These are phyloP conservation scores for Camelina sativa DNA, from an alignment of 345 rosid species.

Conservation along the genomic window DNA sequence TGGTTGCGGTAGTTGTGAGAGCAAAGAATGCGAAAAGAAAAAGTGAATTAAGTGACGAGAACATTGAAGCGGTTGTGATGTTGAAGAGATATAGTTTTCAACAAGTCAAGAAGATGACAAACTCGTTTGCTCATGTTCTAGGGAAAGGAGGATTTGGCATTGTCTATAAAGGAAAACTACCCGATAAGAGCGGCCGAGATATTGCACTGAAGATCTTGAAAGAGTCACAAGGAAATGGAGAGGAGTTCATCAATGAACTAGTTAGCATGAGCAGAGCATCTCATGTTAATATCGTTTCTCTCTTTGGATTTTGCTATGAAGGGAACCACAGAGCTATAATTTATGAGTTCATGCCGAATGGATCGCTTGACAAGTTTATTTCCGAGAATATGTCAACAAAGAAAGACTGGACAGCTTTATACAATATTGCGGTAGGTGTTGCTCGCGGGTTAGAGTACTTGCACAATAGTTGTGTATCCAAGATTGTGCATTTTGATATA, in stretches of 20 bases:
- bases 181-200: slow-evolving; percentile 22
- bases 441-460: slow-evolving; percentile 54
- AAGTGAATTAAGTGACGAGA: slow-evolving; percentile 4
- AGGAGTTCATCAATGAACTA: slow-evolving; percentile 57
- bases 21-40: neutral
- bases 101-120: slow-evolving; percentile 44
- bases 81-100: slow-evolving; percentile 42
- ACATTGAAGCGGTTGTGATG: slow-evolving; percentile 37
- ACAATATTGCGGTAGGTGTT: slow-evolving; percentile 41
- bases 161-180: slow-evolving; percentile 45
- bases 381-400: neutral
- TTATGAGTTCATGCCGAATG: slow-evolving; percentile 53
- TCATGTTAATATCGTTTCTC: slow-evolving; percentile 53
- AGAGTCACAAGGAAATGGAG: slow-evolving; percentile 45
- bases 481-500: slow-evolving; percentile 55
- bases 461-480: slow-evolving; percentile 51
- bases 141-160: slow-evolving; percentile 53
- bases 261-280: slow-evolving; percentile 56
- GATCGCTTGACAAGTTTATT: slow-evolving; percentile 50
- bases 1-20: slow-evolving; percentile 22
- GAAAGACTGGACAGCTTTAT: slow-evolving; percentile 37
- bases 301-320: slow-evolving; percentile 40
- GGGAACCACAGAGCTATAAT: slow-evolving; percentile 43
- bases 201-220: slow-evolving; percentile 54
- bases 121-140: slow-evolving; percentile 35